Evolutionary conservation across 805 yeast genomes (phyloP), one percentile per base, ranked within the genome.

Genomic region (Teunomyces aglyptinius): DNA sequence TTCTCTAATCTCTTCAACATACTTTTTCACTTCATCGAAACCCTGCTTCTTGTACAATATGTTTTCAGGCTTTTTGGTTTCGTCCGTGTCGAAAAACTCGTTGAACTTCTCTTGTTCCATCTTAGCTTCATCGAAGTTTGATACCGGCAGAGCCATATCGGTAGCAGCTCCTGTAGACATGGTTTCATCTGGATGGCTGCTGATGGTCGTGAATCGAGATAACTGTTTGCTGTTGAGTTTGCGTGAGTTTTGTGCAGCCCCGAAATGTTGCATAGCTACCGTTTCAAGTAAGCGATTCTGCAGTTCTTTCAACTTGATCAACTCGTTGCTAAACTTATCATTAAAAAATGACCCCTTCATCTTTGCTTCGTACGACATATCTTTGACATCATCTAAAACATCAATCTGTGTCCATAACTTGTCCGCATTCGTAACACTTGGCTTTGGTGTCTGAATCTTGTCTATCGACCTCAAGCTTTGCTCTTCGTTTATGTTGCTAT

Each of bases 401-500:
- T 87, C 96, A 42, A 90, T 83, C 54, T 89, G 95, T 5, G 92
- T 83, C 96, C 96, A 91, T 39, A 88, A 71, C 57, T 78, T 76
- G 64, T 88, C 96, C 65, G 83, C 90, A 49, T 79, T 70, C 45
- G 86, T 83, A 16, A 80, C 83, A 41, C 74, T 71, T 6, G 89
- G 88, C 43, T 71, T 66, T 0, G 82, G 78, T 3, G 80, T 68
- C 7, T 83, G 78, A 3, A 82, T 63, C 50, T 71, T 71, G 58
- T 83, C 88, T 13, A 64, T 50, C 3, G 70, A 58, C 29, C 67
- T 62, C 5, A 59, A 24, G 49, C 62, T 52, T 40, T 60, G 44
- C 41, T 39, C 42, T 36, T 36, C 39, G 11, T 48, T 38, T 41
- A 52, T 56, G 5, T 34, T 34, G 38, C 38, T 34, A 8, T 38